Percentiles rank a stretch among this genome's conserved stretches.
Evolutionary conservation across 78 protist genomes (phyloP).

Genomic region (Emiliania huxleyi): DNA sequence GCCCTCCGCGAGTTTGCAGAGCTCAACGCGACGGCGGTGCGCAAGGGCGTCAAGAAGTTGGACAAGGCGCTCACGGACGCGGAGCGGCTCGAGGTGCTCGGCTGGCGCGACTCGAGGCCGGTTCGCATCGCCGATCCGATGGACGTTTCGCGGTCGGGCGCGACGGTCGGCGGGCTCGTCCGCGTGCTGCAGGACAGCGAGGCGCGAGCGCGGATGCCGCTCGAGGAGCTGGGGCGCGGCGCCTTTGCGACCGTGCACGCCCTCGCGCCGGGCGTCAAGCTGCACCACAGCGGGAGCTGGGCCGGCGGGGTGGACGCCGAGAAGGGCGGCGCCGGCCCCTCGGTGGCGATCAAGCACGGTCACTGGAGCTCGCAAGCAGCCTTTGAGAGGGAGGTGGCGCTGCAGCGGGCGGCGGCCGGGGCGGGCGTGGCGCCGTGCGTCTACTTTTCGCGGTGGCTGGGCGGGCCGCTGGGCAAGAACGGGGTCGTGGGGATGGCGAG

Average conservation of each 20-base stretch:
- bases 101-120: neutral
- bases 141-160: neutral
- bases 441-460: neutral
- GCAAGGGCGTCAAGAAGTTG: neutral
- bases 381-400: neutral
- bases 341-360: neutral
- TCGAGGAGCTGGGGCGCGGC: neutral
- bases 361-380: neutral
- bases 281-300: neutral
- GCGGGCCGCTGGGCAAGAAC: too few relatives aligned
- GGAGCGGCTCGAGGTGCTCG: neutral
- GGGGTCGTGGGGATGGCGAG: neutral
- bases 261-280: neutral
- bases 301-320: neutral
- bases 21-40: neutral
- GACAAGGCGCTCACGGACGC: neutral
- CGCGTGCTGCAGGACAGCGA: neutral
- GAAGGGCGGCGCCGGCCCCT: neutral
- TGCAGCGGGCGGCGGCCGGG: neutral
- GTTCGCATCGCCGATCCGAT: neutral
- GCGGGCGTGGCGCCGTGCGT: neutral
- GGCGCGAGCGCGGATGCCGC: neutral
- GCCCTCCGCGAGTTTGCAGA: neutral
- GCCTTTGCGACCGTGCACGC: neutral
- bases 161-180: neutral